Base-by-base conservation (phyloP, 331 rosid species). In the Telfairia occidentalis region DNA sequence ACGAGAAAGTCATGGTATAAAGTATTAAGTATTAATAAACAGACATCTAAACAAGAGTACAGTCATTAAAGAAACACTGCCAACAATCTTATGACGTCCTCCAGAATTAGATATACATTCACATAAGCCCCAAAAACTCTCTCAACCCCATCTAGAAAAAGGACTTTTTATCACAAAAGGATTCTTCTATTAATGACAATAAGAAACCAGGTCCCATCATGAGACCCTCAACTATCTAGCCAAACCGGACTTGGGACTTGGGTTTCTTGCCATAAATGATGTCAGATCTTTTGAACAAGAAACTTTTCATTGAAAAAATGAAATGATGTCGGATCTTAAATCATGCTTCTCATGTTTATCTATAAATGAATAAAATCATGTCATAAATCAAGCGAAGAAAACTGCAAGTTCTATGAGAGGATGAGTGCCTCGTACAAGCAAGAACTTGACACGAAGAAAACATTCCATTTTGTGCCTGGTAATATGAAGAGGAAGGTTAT, bases 1-100 rank as follows among this genome's bases (percentile, higher is more conserved):
- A 37, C 19, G 3, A 72, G 63, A 65, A 84, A 87, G 19, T 0
- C 4, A 2, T n/a, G 43, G 37, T 15, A 46, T n/a, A 67, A 23
- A 42, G 19, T 42, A 67, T 23, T 12, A 67, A 42, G n/a, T 21
- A 23, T 54, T 40, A 67, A 24, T 23, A 24, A 66, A 43, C 21
- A 70, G 38, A 70, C 26, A 43, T 45, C 57, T 23, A 45, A 16
- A 69, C 18, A 45, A 70, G 26, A 12, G 58, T 28, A 43, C 37
- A 46, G 58, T 46, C 58, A 70, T 16, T 46, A 24, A 45, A 46
- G 58, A 70, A 24, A 26, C 58, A 46, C 37, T n/a, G 24, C 3
- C 24, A 46, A 28, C 16, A 26, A 46, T 43, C 16, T 45, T 7
- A 70, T 9, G 35, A 30, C 35, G 5, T 60, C 35, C 16, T 13